Conservation (phyloP, 1,139 yeast species). For the Zygoascus sp. region DNA sequence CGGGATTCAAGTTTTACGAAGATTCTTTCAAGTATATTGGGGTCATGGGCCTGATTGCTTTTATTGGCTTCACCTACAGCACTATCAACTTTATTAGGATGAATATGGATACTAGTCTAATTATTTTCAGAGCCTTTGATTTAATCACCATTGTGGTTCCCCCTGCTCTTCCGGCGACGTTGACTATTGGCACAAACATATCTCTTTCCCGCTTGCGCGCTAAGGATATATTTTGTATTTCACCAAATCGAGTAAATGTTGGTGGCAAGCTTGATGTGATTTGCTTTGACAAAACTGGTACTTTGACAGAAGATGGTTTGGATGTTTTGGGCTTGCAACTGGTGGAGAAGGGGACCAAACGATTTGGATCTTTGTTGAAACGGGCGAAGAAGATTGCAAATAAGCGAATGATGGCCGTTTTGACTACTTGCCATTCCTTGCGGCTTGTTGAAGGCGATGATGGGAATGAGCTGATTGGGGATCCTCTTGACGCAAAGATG, state of each 20-base stretch:
- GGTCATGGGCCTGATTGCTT: conserved; percentile 83
- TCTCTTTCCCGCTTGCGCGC: conserved; percentile 72
- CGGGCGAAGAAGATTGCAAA: conserved; percentile 18
- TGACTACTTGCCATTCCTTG: conserved; percentile 87
- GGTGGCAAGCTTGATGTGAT: conserved; percentile 90
- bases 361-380: conserved; percentile 8
- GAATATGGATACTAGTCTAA: conserved; percentile 63
- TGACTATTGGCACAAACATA: conserved; percentile 93
- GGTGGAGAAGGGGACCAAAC: conserved; percentile 28
- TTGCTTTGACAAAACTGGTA: conserved; percentile 96
- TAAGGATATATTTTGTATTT: conserved; percentile 73
- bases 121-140: conserved; percentile 85
- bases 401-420: conserved; percentile 34
- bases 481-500: conserved; percentile 90
- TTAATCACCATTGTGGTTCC: conserved; percentile 95
- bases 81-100: conserved; percentile 76
- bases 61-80: conserved; percentile 76
- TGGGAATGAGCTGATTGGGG: conserved; percentile 72
- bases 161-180: conserved; percentile 96
- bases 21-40: conserved; percentile 96
- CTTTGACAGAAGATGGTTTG: conserved; percentile 92
- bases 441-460: conserved; percentile 53
- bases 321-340: conserved; percentile 87
- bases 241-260: conserved; percentile 89
- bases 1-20: conserved; percentile 85